phyloP scores from a whole-genome alignment of 2,329 filamentous ascomycete species.

The Hymenotorrendiella dingleyae region DNA sequence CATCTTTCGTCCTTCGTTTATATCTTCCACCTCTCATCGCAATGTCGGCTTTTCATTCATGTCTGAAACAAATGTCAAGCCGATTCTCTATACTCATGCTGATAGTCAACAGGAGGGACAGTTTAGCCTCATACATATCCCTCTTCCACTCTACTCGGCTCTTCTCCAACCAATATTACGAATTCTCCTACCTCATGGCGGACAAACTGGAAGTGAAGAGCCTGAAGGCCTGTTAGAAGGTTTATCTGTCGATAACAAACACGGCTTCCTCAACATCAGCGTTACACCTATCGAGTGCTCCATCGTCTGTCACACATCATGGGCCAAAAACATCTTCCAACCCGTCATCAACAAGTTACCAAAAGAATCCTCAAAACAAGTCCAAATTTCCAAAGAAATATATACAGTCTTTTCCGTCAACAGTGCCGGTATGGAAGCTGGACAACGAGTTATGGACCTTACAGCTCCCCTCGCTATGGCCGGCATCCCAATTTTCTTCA shows the following conservation, averaged over 20 bases:
- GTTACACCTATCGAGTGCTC: conserved; percentile 91
- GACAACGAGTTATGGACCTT: conserved; percentile 83
- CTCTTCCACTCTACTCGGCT: conserved; percentile 66
- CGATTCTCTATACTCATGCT: conserved; percentile 18
- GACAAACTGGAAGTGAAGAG: conserved; percentile 29
- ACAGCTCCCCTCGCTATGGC: conserved; percentile 87
- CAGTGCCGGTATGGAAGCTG: conserved; percentile 83
- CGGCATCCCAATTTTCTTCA: conserved; percentile 95
- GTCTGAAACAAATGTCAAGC: conserved; percentile 15
- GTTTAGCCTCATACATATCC: conserved; percentile 86
- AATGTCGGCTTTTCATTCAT: conserved; percentile 10
- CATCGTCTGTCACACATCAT: conserved; percentile 74
- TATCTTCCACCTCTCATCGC: background rate
- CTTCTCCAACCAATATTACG: conserved; percentile 85
- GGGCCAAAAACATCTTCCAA: conserved; percentile 69
- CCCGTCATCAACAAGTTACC: conserved; percentile 63
- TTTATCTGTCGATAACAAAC: conserved; percentile 47
- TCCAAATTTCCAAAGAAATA: conserved; percentile 74
- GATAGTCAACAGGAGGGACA: conserved; percentile 64
- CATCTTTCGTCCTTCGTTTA: conserved; percentile 3
- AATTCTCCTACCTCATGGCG: conserved; percentile 65
- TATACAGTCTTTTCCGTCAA: conserved; percentile 88
- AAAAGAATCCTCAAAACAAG: conserved; percentile 42
- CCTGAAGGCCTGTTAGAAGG: conserved; percentile 37
- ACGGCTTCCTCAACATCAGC: conserved; percentile 88